Conservation (phyloP, 257 asterid genomes). For the Misopates orontium region DNA sequence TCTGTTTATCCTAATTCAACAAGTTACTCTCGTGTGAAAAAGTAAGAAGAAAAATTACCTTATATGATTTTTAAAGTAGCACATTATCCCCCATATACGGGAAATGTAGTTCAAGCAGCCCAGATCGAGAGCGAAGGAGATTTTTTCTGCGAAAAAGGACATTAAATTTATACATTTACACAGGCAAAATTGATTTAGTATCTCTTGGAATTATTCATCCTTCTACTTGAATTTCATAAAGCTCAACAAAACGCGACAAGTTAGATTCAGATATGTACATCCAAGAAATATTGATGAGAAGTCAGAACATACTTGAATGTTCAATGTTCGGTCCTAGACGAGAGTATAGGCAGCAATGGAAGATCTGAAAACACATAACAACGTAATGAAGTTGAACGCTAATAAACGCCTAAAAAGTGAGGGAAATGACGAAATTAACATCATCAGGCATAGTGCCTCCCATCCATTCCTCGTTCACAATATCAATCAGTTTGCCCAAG, state of each 20-base stretch:
- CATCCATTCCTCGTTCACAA: constrained; percentile 91
- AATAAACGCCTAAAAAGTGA: not conserved
- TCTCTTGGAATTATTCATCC: too few species aligned
- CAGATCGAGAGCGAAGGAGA: too few species aligned
- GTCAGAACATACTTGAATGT: constrained; percentile 44
- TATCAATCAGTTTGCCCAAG: constrained; percentile 63
- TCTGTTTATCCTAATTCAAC: too few species aligned
- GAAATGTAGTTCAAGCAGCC: too few species aligned
- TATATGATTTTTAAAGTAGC: too few species aligned
- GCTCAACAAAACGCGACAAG: not conserved
- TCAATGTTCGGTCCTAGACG: constrained; percentile 49
- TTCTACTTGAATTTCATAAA: too few species aligned
- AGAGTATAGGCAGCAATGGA: constrained; percentile 45
- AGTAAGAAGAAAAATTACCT: too few species aligned
- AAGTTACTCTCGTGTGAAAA: too few species aligned
- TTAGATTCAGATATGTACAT: not conserved
- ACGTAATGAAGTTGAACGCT: not conserved
- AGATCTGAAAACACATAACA: constrained; percentile 38
- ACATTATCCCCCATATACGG: too few species aligned
- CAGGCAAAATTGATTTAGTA: too few species aligned
- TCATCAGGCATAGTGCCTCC: constrained; percentile 76
- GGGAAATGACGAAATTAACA: constrained; percentile 34
- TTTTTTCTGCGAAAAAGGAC: too few species aligned
- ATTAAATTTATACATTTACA: too few species aligned
- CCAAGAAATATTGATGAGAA: not conserved